These are phyloP conservation scores for Chenopodium suecicum DNA, from an alignment of 148 eudicot species.

Conservation along the genomic window DNA sequence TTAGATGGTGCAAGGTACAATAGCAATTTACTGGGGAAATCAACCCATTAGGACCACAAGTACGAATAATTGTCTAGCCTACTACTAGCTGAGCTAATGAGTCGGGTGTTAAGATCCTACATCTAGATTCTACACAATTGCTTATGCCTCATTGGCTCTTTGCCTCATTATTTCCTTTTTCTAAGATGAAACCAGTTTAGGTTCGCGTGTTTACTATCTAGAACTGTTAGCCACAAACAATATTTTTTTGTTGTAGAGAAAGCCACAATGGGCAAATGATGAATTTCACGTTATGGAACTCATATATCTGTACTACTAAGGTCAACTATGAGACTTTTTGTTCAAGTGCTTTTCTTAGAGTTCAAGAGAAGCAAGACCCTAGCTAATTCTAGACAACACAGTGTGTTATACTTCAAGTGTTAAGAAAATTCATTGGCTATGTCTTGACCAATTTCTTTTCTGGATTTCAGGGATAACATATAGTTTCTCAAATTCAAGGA, in stretches of 20 bases:
- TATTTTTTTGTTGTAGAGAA: too few species aligned
- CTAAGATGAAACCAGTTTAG: constrained; percentile 5
- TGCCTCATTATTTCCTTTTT: neutral
- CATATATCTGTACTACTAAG: neutral
- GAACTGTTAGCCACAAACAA: neutral
- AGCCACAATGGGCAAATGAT: too few species aligned
- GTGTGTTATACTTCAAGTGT: neutral
- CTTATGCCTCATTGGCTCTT: neutral
- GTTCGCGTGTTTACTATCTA: constrained; percentile 5
- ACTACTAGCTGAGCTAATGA: constrained; percentile 2
- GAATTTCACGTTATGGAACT: neutral
- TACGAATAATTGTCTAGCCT: constrained; percentile 14
- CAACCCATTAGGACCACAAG: constrained; percentile 23
- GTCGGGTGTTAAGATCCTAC: constrained; percentile 8
- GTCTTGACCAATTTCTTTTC: neutral
- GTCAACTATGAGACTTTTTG: neutral
- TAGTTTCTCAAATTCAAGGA: neutral
- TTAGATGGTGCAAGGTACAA: constrained; percentile 7
- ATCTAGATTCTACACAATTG: neutral
- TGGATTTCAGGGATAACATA: neutral
- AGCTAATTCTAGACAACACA: neutral
- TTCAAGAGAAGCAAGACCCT: neutral
- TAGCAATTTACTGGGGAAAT: constrained; percentile 8
- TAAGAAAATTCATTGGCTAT: neutral
- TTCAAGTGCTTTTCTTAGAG: too few species aligned